Conservation (phyloP, 202 grass and related monocot genomes). For the Zoysia matrella region DNA sequence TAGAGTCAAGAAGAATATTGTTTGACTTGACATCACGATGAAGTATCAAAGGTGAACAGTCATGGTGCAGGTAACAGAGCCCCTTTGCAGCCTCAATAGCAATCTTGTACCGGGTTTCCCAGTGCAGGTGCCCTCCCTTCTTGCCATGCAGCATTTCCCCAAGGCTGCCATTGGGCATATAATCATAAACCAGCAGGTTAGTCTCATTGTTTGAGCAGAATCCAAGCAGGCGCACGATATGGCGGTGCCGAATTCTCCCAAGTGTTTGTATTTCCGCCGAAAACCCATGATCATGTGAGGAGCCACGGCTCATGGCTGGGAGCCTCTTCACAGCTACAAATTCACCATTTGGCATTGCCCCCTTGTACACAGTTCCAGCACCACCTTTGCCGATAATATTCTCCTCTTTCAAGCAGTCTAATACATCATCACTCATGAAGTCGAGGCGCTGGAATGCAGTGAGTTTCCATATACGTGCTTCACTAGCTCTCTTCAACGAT, state of each 20-base stretch:
- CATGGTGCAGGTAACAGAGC: conserved; percentile 73
- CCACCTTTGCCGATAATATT: conserved; percentile 99
- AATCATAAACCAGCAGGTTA: conserved; percentile 93
- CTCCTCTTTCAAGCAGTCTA: conserved; percentile 91
- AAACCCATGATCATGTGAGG: conserved; percentile 97
- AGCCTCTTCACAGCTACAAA: conserved; percentile 92
- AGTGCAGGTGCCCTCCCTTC: conserved; percentile 56
- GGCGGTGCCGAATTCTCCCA: conserved; percentile 93
- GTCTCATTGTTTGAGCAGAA: conserved; percentile 99
- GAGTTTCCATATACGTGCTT: conserved; percentile 84
- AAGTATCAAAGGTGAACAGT: conserved; percentile 57
- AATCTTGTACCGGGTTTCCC: conserved; percentile 68
- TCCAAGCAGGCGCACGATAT: conserved; percentile 88
- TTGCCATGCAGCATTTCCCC: conserved; percentile 89
- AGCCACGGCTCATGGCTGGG: conserved; percentile 73
- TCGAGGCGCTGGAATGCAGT: conserved; percentile 96
- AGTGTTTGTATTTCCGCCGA: conserved; percentile 96
- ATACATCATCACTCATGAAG: conserved; percentile 90
- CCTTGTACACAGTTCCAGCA: conserved; percentile 46
- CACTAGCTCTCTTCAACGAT: conserved; percentile 83
- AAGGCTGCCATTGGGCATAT: conserved; percentile 97
- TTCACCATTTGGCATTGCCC: conserved; percentile 69
- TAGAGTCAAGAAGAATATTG: conserved; percentile 72
- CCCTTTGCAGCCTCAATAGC: conserved; percentile 67
- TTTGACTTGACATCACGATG: conserved; percentile 75